These are phyloP conservation scores for Colletotrichum limetticola DNA, from an alignment of 2,329 filamentous ascomycete species.

Conservation along the genomic window DNA sequence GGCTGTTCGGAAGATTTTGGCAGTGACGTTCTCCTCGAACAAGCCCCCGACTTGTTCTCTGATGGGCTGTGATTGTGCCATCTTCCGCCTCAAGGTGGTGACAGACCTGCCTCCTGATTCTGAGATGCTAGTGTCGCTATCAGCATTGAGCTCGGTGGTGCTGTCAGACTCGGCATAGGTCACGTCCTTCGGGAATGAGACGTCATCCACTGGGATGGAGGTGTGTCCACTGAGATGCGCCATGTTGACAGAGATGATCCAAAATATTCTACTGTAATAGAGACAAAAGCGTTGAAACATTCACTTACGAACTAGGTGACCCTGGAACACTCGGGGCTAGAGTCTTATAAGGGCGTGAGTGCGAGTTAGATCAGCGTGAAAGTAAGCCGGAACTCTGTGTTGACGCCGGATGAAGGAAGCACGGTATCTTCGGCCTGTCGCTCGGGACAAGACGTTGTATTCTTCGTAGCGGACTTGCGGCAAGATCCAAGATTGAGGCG, in stretches of 20 bases:
- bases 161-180: slow-evolving; percentile 15
- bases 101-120: background rate
- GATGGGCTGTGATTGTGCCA: slow-evolving; percentile 3
- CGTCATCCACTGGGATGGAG: background rate
- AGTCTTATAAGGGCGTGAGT: slow-evolving; percentile 6
- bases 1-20: slow-evolving; percentile 38
- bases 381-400: background rate
- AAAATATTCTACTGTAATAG: background rate
- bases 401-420: background rate
- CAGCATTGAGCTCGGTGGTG: slow-evolving; percentile 16
- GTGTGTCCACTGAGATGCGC: background rate
- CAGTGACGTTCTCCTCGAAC: slow-evolving; percentile 36
- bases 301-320: background rate
- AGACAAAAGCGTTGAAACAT: background rate
- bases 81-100: background rate
- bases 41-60: slow-evolving; percentile 21
- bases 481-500: background rate
- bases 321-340: background rate
- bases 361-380: background rate
- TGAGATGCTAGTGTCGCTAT: slow-evolving; percentile 29
- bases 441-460: background rate
- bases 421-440: background rate
- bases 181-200: background rate
- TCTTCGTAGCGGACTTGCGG: background rate
- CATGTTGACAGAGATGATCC: background rate